phyloP scores from a whole-genome alignment of 2,329 filamentous ascomycete species.

The Mariannaea elegans region DNA sequence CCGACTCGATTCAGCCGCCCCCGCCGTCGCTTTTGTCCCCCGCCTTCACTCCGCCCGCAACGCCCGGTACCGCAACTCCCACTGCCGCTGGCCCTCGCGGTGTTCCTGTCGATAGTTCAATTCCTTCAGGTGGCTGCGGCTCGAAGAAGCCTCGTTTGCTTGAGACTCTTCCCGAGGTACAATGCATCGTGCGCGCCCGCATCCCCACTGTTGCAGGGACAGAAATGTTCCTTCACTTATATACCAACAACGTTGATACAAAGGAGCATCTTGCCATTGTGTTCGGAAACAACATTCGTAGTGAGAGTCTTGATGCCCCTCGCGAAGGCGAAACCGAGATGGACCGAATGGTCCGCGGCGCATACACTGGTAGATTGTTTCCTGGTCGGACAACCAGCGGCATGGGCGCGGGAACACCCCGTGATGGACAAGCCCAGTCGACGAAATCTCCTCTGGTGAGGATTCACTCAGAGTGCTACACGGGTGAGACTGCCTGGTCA shows the following conservation, averaged over 20 bases:
- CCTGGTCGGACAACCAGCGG: slow-evolving; percentile 84
- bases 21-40: slow-evolving; percentile 83
- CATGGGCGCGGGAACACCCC: slow-evolving; percentile 54
- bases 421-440: slow-evolving; percentile 27
- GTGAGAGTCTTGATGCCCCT: slow-evolving; percentile 74
- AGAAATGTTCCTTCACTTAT: slow-evolving; percentile 97
- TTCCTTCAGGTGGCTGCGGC: slow-evolving; percentile 67
- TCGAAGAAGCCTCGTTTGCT: slow-evolving; percentile 76
- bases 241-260: slow-evolving; percentile 89
- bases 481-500: slow-evolving; percentile 97
- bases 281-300: slow-evolving; percentile 87
- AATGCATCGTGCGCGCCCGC: slow-evolving; percentile 91
- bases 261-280: slow-evolving; percentile 98
- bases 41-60: slow-evolving; percentile 79
- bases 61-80: slow-evolving; percentile 67
- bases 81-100: slow-evolving; percentile 55
- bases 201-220: slow-evolving; percentile 92
- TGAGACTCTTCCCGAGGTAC: slow-evolving; percentile 80
- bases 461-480: slow-evolving; percentile 99
- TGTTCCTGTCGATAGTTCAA: slow-evolving; percentile 68
- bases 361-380: slow-evolving; percentile 87
- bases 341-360: slow-evolving; percentile 92
- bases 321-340: slow-evolving; percentile 83
- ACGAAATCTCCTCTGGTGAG: slow-evolving; percentile 81
- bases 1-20: slow-evolving; percentile 43